These are phyloP conservation scores for Nakaseomyces delphensis DNA, from an alignment of 1,139 yeast species.

Conservation along the genomic window DNA sequence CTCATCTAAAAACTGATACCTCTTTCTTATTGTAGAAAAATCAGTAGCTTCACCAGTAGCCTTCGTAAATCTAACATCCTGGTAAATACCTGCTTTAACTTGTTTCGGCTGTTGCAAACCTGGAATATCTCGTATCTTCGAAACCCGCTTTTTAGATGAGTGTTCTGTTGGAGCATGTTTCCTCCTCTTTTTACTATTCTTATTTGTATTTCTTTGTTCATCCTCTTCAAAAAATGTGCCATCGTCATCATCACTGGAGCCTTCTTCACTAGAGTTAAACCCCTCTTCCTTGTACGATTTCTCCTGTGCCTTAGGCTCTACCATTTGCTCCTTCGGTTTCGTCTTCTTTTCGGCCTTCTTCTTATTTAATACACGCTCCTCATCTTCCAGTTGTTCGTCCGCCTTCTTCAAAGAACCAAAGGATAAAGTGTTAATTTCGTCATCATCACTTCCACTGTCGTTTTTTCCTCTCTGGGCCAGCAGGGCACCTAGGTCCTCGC, in stretches of 20 bases:
- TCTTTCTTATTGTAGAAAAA: slow-evolving; percentile 51
- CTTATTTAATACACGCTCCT: slow-evolving; percentile 20
- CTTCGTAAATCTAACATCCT: slow-evolving; percentile 83
- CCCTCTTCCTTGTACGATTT: slow-evolving; percentile 13
- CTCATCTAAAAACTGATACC: slow-evolving; percentile 78
- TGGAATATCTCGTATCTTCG: slow-evolving; percentile 55
- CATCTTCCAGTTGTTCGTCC: slow-evolving; percentile 40
- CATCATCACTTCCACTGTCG: slow-evolving; percentile 26
- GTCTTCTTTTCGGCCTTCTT: slow-evolving; percentile 9
- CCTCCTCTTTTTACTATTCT: slow-evolving; percentile 33
- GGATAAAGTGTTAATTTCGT: slow-evolving; percentile 36
- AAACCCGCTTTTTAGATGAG: slow-evolving; percentile 64
- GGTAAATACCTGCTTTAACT: slow-evolving; percentile 39
- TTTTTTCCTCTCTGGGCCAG: slow-evolving; percentile 12
- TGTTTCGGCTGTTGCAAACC: slow-evolving; percentile 45
- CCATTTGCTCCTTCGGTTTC: not conserved
- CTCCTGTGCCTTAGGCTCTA: slow-evolving; percentile 8
- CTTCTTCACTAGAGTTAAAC: slow-evolving; percentile 19
- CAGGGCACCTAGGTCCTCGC: slow-evolving; percentile 9
- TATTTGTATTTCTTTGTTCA: slow-evolving; percentile 12
- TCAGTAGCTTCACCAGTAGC: slow-evolving; percentile 84
- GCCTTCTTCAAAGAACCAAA: slow-evolving; percentile 55
- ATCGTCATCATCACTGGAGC: slow-evolving; percentile 6
- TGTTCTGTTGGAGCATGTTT: slow-evolving; percentile 79
- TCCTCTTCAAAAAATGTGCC: slow-evolving; percentile 29